Evolutionary conservation across 2,329 filamentous ascomycete species (phyloP).

Genomic region (Neonectria sp.): DNA sequence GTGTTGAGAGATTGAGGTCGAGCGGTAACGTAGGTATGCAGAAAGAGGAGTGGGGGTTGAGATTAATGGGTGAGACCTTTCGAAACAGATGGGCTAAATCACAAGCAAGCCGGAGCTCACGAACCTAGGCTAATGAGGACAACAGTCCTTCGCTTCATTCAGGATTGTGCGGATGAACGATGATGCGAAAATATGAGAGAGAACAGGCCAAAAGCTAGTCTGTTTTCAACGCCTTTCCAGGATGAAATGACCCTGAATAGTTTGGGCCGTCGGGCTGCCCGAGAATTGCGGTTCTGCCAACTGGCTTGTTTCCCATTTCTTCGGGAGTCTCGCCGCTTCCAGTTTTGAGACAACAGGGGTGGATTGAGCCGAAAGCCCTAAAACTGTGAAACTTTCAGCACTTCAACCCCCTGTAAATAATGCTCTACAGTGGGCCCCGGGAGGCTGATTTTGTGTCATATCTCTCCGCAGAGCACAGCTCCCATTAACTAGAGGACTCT

Average conservation of each 20-base stretch:
- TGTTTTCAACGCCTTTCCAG: constrained; percentile 1
- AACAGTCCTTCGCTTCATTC: neutral
- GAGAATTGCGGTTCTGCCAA: constrained; percentile 12
- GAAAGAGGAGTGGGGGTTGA: neutral
- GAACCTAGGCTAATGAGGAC: neutral
- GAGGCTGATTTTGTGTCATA: neutral
- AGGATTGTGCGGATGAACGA: constrained; percentile 29
- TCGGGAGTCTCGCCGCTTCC: neutral
- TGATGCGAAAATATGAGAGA: constrained; percentile 34
- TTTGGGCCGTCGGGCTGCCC: constrained; percentile 14
- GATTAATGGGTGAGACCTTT: neutral
- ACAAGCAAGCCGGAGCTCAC: neutral
- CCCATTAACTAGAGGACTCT: too few species aligned
- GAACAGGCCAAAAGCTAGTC: constrained; percentile 13
- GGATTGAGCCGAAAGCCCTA: neutral
- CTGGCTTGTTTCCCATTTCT: neutral
- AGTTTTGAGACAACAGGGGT: neutral
- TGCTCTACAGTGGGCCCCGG: neutral
- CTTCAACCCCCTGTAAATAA: neutral
- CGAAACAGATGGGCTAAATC: neutral
- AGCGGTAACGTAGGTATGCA: neutral
- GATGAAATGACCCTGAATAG: constrained; percentile 9
- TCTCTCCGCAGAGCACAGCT: too few species aligned
- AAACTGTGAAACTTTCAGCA: neutral
- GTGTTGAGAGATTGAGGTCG: neutral